phyloP scores from a whole-genome alignment of 2,329 filamentous ascomycete genomes.

The Delphinella strobiligena region DNA sequence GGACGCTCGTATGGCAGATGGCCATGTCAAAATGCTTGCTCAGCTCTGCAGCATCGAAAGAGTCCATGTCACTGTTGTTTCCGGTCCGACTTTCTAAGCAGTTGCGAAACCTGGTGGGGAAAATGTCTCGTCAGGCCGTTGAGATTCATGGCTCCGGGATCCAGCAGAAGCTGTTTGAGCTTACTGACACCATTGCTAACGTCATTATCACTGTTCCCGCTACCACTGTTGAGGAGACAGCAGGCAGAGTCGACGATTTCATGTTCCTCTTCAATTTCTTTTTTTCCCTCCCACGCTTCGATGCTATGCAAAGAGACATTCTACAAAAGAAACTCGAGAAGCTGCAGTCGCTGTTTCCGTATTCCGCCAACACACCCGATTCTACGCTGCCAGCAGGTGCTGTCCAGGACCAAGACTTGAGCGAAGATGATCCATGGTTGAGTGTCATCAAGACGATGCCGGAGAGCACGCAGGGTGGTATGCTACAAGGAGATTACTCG shows the following conservation, averaged over 20 bases:
- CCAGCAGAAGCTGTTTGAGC: slow-evolving; percentile 48
- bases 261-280: slow-evolving; percentile 10
- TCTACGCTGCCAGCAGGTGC: neutral
- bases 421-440: neutral
- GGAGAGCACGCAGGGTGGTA: too few species aligned
- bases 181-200: slow-evolving; percentile 48
- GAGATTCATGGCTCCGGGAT: slow-evolving; percentile 45
- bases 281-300: slow-evolving; percentile 10
- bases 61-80: slow-evolving; percentile 29
- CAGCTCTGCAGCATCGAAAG: slow-evolving; percentile 19
- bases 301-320: slow-evolving; percentile 8
- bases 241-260: slow-evolving; percentile 41
- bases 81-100: slow-evolving; percentile 33
- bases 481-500: neutral
- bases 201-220: slow-evolving; percentile 42
- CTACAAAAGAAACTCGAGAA: slow-evolving; percentile 11
- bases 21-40: slow-evolving; percentile 37
- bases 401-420: neutral
- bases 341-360: slow-evolving; percentile 9
- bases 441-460: neutral
- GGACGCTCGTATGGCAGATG: slow-evolving; percentile 38
- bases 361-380: slow-evolving; percentile 2
- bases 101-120: slow-evolving; percentile 29
- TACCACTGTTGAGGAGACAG: slow-evolving; percentile 33
- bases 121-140: slow-evolving; percentile 34